Evolutionary conservation across 495 filamentous ascomycete genomes (phyloP).

Genomic region (Penicillium riverlandense): DNA sequence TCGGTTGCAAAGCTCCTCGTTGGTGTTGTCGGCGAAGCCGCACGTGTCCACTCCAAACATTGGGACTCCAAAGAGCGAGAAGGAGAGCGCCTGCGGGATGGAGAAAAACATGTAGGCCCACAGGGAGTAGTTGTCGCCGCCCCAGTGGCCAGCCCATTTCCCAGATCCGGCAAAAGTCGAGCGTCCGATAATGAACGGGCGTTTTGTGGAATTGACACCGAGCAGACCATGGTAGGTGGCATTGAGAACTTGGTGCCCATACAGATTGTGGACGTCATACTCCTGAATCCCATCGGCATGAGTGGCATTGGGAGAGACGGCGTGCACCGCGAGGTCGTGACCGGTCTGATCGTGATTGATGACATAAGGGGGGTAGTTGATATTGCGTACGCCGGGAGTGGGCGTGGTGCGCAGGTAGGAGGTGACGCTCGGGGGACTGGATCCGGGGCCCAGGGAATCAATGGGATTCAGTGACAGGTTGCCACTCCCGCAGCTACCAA

Average conservation of each 20-base stretch:
- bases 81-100: constrained; percentile 74
- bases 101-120: constrained; percentile 69
- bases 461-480: constrained; percentile 61
- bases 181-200: constrained; percentile 81
- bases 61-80: constrained; percentile 76
- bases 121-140: constrained; percentile 68
- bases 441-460: too few species aligned
- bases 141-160: constrained; percentile 80
- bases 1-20: constrained; percentile 69
- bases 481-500: constrained; percentile 64
- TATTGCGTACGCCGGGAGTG: constrained; percentile 60
- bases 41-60: constrained; percentile 86
- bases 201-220: constrained; percentile 53
- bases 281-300: constrained; percentile 63
- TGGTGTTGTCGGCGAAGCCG: constrained; percentile 66
- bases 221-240: constrained; percentile 73
- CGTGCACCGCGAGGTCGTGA: constrained; percentile 66
- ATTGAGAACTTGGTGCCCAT: constrained; percentile 67
- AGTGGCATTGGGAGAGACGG: constrained; percentile 71
- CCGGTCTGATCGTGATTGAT: constrained; percentile 66
- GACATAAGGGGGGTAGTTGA: constrained; percentile 74
- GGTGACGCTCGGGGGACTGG: not conserved
- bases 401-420: constrained; percentile 56
- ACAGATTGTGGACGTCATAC: constrained; percentile 79
- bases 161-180: constrained; percentile 76